phyloP scores from a whole-genome alignment of 2,329 filamentous ascomycete species.

The Biscogniauxia sp. region DNA sequence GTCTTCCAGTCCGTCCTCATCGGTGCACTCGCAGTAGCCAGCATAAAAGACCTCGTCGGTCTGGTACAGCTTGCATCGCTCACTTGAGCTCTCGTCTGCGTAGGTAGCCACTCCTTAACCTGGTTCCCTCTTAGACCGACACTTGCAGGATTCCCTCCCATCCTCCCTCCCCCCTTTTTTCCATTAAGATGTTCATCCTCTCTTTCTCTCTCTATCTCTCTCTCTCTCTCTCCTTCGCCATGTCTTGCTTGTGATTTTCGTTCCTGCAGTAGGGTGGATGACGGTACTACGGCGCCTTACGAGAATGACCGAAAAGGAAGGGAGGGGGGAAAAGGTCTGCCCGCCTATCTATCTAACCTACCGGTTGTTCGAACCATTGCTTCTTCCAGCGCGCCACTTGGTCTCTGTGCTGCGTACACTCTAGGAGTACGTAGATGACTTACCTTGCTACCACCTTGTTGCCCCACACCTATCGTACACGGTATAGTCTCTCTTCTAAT shows the following conservation, averaged over 20 bases:
- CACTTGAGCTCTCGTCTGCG: background rate
- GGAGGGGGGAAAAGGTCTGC: background rate
- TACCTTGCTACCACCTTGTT: background rate
- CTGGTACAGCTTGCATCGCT: background rate
- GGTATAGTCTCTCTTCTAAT: constrained; percentile 2
- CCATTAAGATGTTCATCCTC: background rate
- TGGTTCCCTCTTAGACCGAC: background rate
- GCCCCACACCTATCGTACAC: background rate
- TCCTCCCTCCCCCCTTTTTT: background rate
- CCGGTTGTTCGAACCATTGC: background rate
- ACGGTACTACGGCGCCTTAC: constrained; percentile 15
- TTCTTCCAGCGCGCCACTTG: background rate
- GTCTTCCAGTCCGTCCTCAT: background rate
- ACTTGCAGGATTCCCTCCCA: background rate
- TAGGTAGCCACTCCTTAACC: background rate
- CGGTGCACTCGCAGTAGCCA: background rate
- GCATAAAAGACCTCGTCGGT: background rate
- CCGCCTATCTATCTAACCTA: background rate
- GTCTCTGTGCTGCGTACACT: background rate
- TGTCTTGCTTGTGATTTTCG: constrained; percentile 24
- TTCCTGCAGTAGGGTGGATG: constrained; percentile 31
- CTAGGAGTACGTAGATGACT: background rate
- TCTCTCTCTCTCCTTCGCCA: constrained; percentile 5
- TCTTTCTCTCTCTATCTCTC: constrained; percentile 1
- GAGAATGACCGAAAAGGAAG: background rate